Evolutionary conservation across 2,329 filamentous ascomycete genomes (phyloP).

Genomic region (Exserohilum rostratum): DNA sequence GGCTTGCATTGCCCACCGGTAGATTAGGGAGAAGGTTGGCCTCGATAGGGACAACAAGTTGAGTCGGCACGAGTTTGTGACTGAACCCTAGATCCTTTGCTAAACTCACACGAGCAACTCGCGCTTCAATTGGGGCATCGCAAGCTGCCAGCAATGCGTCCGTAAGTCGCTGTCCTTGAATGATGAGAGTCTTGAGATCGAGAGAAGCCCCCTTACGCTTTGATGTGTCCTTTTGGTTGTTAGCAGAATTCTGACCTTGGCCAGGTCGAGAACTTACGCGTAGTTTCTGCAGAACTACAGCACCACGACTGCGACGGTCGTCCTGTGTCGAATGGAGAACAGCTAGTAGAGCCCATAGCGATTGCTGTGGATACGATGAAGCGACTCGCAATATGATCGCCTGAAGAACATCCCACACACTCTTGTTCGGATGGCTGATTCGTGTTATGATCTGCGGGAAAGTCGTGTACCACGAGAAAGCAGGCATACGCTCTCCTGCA

Average conservation of each 20-base stretch:
- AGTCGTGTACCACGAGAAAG: slow-evolving; percentile 80
- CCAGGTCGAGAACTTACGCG: slow-evolving; percentile 32
- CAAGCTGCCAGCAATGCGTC: slow-evolving; percentile 82
- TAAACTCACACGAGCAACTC: slow-evolving; percentile 76
- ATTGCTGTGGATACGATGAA: slow-evolving; percentile 83
- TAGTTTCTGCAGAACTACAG: slow-evolving; percentile 50
- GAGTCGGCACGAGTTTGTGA: slow-evolving; percentile 79
- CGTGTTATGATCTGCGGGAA: slow-evolving; percentile 94
- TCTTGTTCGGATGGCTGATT: slow-evolving; percentile 82
- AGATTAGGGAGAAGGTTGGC: slow-evolving; percentile 81
- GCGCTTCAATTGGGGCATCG: slow-evolving; percentile 74
- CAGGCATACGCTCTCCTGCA: slow-evolving; percentile 67
- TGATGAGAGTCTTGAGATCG: slow-evolving; percentile 75
- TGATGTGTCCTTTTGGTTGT: slow-evolving; percentile 55
- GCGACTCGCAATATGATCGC: slow-evolving; percentile 88
- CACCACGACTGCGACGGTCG: slow-evolving; percentile 67
- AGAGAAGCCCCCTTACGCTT: slow-evolving; percentile 60
- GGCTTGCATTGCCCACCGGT: slow-evolving; percentile 72
- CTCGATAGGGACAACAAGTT: slow-evolving; percentile 88
- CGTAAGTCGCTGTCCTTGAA: slow-evolving; percentile 80
- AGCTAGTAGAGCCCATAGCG: slow-evolving; percentile 87
- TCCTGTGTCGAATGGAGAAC: slow-evolving; percentile 80
- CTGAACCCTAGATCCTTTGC: slow-evolving; percentile 81
- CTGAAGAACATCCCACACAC: slow-evolving; percentile 77
- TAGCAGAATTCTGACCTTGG: slow-evolving; percentile 32